A percentile compares a stretch with the other conserved stretches of the same genome.
Evolutionary conservation across 2,329 filamentous ascomycete species (phyloP).

Genomic region (Aspergillus novofumigatus): DNA sequence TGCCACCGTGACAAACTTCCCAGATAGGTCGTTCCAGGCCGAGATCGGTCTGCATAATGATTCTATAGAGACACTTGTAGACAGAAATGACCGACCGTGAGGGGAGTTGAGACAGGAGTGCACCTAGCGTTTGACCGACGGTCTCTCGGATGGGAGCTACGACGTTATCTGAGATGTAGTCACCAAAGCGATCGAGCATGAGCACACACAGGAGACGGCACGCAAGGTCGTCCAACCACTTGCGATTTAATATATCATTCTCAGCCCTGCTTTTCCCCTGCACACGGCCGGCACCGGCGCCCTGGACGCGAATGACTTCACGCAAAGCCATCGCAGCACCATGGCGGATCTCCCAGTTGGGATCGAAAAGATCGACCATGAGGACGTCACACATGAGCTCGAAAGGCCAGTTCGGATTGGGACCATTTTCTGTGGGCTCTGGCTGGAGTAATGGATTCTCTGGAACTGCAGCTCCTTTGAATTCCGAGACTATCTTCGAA

Average conservation of each 20-base stretch:
- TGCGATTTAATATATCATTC: conserved; percentile 75
- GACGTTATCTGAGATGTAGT: conserved; percentile 96
- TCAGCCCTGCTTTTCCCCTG: conserved; percentile 65
- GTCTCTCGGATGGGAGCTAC: conserved; percentile 95
- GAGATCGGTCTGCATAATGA: conserved; percentile 87
- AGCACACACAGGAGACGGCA: conserved; percentile 92
- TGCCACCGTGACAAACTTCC: conserved; percentile 96
- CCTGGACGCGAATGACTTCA: conserved; percentile 89
- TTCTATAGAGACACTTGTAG: conserved; percentile 77
- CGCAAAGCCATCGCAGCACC: conserved; percentile 92
- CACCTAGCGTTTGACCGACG: conserved; percentile 87
- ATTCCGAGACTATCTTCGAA: conserved; percentile 87
- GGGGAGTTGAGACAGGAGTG: conserved; percentile 79
- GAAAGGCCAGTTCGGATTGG: conserved; percentile 74
- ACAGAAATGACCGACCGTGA: conserved; percentile 74
- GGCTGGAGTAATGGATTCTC: conserved; percentile 83
- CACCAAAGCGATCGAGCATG: conserved; percentile 95
- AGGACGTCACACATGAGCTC: conserved; percentile 92
- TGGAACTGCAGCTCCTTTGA: conserved; percentile 75
- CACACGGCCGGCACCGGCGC: conserved; percentile 75
- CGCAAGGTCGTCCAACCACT: conserved; percentile 91
- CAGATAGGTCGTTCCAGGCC: conserved; percentile 71
- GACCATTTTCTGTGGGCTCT: conserved; percentile 70
- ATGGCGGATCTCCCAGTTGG: conserved; percentile 91
- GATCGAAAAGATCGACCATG: conserved; percentile 87